phyloP scores from a whole-genome alignment of 2,329 filamentous ascomycete species.

The Neurospora crassa region DNA sequence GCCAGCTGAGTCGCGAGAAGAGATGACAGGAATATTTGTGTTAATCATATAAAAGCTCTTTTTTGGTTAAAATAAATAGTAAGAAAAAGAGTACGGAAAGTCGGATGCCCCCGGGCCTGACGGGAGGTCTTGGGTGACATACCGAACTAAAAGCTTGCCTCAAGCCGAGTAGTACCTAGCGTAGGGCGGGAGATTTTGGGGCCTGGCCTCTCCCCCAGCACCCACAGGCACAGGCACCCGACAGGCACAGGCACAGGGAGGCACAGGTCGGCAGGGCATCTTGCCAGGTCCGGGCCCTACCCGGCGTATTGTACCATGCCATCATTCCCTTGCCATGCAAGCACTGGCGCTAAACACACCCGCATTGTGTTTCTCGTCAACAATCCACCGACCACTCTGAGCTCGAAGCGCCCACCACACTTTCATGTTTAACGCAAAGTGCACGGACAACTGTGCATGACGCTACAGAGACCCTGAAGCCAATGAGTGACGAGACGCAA shows the following conservation, averaged over 20 bases:
- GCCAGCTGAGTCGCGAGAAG: too few species aligned
- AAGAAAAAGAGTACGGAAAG: too few species aligned
- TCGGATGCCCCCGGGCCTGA: too few species aligned
- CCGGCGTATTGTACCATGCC: background rate
- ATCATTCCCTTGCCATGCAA: background rate
- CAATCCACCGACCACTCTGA: background rate
- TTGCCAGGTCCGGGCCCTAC: background rate
- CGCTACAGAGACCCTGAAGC: background rate
- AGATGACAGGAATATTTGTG: too few species aligned
- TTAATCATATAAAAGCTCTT: too few species aligned
- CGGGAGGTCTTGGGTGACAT: too few species aligned
- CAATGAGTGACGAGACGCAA: background rate
- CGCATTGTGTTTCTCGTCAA: background rate
- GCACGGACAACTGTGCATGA: background rate
- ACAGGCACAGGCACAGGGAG: background rate
- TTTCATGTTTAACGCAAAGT: background rate
- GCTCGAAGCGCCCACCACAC: background rate
- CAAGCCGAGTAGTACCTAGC: too few species aligned
- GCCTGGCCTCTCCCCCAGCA: too few species aligned
- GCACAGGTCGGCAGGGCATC: background rate
- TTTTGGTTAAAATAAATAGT: too few species aligned
- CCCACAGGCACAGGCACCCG: background rate
- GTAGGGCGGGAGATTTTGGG: too few species aligned
- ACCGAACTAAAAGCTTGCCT: too few species aligned
- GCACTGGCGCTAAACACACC: background rate